A percentile compares a stretch with the other conserved stretches of the same genome.
Conservation (phyloP, 148 eudicot genomes). For the Mesembryanthemum crystallinum region DNA sequence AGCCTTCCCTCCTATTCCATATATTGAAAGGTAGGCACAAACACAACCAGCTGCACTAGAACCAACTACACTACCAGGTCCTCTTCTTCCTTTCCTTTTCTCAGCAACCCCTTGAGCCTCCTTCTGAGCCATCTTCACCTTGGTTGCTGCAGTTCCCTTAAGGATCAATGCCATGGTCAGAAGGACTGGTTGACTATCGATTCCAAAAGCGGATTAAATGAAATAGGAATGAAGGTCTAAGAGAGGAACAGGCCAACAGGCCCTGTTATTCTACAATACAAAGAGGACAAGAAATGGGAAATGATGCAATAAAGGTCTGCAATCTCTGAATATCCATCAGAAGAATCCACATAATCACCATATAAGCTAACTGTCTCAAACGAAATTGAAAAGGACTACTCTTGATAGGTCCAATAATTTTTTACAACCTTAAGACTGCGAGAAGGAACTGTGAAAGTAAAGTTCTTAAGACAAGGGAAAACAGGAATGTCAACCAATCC, state of each 20-base stretch:
- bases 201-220: neutral
- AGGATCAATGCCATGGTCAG: constrained; percentile 8
- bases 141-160: constrained; percentile 91
- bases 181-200: neutral
- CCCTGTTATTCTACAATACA: too few species aligned
- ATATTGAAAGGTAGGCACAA: constrained; percentile 75
- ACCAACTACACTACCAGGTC: constrained; percentile 95
- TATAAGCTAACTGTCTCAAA: neutral
- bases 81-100: constrained; percentile 93
- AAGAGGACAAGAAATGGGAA: neutral
- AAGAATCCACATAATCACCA: neutral
- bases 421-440: neutral
- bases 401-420: neutral
- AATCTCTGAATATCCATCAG: neutral
- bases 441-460: neutral
- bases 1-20: constrained; percentile 63
- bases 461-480: neutral
- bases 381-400: neutral
- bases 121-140: constrained; percentile 93
- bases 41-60: constrained; percentile 99
- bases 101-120: constrained; percentile 98
- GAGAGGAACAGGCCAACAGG: neutral
- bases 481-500: neutral
- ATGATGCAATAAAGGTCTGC: too few species aligned
- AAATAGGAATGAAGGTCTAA: neutral